A percentile compares a stretch with the other conserved stretches of the same genome.
Evolutionary conservation across 164 flowering plant species (phyloP).

Genomic region (Akebia trifoliata): DNA sequence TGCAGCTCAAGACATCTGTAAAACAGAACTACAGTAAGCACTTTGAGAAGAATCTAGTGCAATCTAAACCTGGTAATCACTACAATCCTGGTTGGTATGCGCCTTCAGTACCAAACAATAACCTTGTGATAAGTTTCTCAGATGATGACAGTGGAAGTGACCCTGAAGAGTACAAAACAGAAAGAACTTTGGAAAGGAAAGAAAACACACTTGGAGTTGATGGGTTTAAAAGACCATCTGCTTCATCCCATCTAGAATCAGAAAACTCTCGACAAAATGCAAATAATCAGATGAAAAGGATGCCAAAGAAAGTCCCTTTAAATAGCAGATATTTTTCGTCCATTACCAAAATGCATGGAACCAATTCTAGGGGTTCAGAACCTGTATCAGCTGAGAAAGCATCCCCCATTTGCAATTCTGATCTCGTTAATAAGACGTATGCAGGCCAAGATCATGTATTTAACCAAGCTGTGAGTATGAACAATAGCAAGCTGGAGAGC

Average conservation of each 20-base stretch:
- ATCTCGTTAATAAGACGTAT: constrained; percentile 19
- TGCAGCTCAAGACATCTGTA: constrained; percentile 14
- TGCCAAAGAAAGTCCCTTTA: constrained; percentile 32
- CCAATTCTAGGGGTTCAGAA: constrained; percentile 26
- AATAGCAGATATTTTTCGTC: constrained; percentile 34
- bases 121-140: constrained; percentile 77
- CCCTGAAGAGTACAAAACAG: constrained; percentile 33
- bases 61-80: constrained; percentile 21
- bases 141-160: constrained; percentile 77
- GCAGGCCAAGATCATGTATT: constrained; percentile 26
- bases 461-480: constrained; percentile 28
- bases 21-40: constrained; percentile 24
- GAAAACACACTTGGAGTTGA: constrained; percentile 10
- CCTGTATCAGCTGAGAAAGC: constrained; percentile 27
- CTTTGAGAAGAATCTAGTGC: constrained; percentile 26
- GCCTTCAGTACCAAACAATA: constrained; percentile 20
- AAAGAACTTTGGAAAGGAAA: constrained; percentile 22
- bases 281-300: constrained; percentile 20
- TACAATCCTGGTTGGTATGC: constrained; percentile 23
- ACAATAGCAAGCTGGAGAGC: constrained; percentile 45
- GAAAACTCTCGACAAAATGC: constrained; percentile 20
- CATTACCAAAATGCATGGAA: constrained; percentile 25
- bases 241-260: constrained; percentile 20
- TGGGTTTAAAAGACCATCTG: constrained; percentile 24
- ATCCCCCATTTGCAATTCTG: constrained; percentile 22